Percentiles rank a stretch among this genome's conserved stretches.
phyloP scores from a whole-genome alignment of 192 early-diverging fungal genomes.

The Rhizoclosmatium globosum region DNA sequence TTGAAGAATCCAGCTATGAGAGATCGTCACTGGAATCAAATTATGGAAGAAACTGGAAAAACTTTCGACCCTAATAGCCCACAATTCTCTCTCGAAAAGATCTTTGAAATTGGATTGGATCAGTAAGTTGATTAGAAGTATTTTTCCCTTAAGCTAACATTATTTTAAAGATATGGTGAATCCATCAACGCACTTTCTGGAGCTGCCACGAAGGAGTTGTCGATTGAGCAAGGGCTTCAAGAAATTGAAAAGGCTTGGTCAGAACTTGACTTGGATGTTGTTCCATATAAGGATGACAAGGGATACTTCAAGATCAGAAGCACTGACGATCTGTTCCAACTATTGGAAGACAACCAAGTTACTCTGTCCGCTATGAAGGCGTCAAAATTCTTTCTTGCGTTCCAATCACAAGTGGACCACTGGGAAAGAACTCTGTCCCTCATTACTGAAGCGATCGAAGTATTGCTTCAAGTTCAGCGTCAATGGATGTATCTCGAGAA shows the following conservation, averaged over 20 bases:
- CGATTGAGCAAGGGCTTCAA: slow-evolving; percentile 64
- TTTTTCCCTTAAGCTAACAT: neutral
- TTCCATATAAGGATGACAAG: slow-evolving; percentile 68
- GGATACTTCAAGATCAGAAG: slow-evolving; percentile 63
- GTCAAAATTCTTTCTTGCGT: slow-evolving; percentile 62
- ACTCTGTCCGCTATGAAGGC: slow-evolving; percentile 69
- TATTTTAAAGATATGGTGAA: slow-evolving; percentile 48
- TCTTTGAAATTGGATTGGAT: slow-evolving; percentile 63
- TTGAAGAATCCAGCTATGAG: slow-evolving; percentile 63
- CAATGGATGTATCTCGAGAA: slow-evolving; percentile 74
- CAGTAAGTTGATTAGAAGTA: slow-evolving; percentile 38
- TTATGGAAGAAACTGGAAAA: slow-evolving; percentile 70
- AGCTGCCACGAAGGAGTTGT: slow-evolving; percentile 63
- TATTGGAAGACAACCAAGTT: slow-evolving; percentile 71
- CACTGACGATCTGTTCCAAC: slow-evolving; percentile 61
- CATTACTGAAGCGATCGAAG: slow-evolving; percentile 63
- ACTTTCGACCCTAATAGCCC: slow-evolving; percentile 52
- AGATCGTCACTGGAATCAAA: slow-evolving; percentile 64
- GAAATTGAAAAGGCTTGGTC: slow-evolving; percentile 57
- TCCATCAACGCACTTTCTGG: slow-evolving; percentile 55
- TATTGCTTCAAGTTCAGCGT: slow-evolving; percentile 61
- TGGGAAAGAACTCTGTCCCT: slow-evolving; percentile 65
- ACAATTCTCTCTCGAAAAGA: slow-evolving; percentile 65
- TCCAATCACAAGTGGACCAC: slow-evolving; percentile 63
- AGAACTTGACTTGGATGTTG: slow-evolving; percentile 60